Percentiles rank a stretch among this genome's conserved stretches.
phyloP scores from a whole-genome alignment of 306 rosid species.

The Adenanthera pavonina region DNA sequence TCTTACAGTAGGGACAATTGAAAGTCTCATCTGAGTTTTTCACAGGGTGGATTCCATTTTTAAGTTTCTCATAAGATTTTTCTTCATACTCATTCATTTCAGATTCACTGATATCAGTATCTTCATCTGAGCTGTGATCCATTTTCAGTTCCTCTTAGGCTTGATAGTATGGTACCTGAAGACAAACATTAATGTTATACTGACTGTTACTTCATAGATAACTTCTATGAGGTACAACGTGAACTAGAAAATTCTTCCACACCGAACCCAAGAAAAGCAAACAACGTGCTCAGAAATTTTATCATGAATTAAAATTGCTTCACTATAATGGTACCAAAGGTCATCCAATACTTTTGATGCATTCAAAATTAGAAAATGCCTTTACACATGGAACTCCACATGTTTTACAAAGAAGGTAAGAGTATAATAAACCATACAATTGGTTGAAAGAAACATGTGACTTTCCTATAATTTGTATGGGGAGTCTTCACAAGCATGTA shows the following conservation, averaged over 20 bases:
- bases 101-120: slow-evolving; percentile 60
- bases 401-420: slow-evolving; percentile 5
- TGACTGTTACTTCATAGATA: slow-evolving; percentile 8
- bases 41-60: slow-evolving; percentile 61
- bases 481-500: slow-evolving; percentile 4
- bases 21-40: slow-evolving; percentile 61
- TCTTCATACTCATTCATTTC: slow-evolving; percentile 64
- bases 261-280: slow-evolving; percentile 3
- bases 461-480: not conserved
- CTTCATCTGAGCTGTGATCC: slow-evolving; percentile 57
- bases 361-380: slow-evolving; percentile 1
- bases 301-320: not conserved
- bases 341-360: slow-evolving; percentile 10
- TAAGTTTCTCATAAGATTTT: slow-evolving; percentile 66
- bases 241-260: slow-evolving; percentile 12
- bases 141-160: slow-evolving; percentile 47
- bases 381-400: not conserved
- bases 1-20: slow-evolving; percentile 83
- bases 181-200: slow-evolving; percentile 21
- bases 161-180: slow-evolving; percentile 48
- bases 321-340: slow-evolving; percentile 7
- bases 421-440: not conserved
- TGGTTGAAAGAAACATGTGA: slow-evolving; percentile 6
- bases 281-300: not conserved
- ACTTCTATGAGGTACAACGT: slow-evolving; percentile 23